Conservation (phyloP, 768 basidiomycete genomes). For the Mycena crocata region DNA sequence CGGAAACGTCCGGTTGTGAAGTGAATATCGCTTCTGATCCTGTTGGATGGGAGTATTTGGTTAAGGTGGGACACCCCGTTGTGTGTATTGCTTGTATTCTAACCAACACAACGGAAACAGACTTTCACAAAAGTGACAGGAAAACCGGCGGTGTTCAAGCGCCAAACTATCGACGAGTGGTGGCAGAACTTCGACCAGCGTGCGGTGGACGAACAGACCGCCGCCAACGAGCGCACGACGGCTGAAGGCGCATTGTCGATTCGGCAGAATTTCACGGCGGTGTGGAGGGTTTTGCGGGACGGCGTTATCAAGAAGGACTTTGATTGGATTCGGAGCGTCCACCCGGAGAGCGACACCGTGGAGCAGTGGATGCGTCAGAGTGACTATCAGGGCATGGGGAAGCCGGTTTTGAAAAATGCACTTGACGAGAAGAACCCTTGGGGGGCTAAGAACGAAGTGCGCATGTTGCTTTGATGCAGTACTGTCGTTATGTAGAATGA, state of each 20-base stretch:
- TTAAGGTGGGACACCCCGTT: conserved; percentile 22
- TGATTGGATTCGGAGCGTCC: conserved; percentile 45
- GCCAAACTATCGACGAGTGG: conserved; percentile 18
- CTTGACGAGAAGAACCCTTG: not conserved
- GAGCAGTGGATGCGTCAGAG: conserved; percentile 47
- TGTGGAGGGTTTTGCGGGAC: conserved; percentile 47
- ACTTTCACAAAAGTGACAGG: conserved; percentile 30
- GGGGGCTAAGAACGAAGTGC: not conserved
- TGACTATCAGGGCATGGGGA: not conserved
- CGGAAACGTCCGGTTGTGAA: conserved; percentile 48
- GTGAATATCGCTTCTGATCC: conserved; percentile 50
- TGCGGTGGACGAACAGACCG: conserved; percentile 21
- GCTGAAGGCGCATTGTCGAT: conserved; percentile 11
- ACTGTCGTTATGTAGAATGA: no score
- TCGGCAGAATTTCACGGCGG: conserved; percentile 31
- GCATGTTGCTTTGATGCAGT: not conserved
- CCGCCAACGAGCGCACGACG: not conserved
- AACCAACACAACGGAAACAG: not conserved
- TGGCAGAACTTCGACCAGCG: conserved; percentile 28
- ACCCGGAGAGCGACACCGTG: conserved; percentile 41
- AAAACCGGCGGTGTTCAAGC: conserved; percentile 20
- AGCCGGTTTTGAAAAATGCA: not conserved
- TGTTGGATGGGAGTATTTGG: conserved; percentile 50
- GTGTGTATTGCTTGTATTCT: no score
- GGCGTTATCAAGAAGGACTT: conserved; percentile 45